phyloP scores from a whole-genome alignment of 139 green algal genomes.

The Chlamydomonas incerta region DNA sequence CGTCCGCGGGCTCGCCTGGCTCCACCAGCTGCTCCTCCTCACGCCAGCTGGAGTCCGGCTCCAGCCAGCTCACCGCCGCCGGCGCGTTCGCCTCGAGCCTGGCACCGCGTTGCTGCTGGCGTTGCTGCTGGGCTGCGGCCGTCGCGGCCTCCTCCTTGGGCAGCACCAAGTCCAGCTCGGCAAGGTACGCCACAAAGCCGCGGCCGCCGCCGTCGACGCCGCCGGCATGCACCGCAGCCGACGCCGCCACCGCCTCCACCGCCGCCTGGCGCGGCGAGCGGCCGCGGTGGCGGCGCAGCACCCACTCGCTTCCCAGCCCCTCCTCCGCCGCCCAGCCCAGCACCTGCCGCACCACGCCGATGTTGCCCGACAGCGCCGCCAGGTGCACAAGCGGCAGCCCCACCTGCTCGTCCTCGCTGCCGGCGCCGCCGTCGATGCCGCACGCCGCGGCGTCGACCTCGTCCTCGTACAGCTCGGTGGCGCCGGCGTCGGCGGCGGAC shows the following conservation, averaged over 20 bases:
- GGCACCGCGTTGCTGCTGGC: no score
- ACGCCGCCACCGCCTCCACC: background rate
- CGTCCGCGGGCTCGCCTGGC: no score
- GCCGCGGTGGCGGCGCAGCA: constrained; percentile 4
- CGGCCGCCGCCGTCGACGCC: background rate
- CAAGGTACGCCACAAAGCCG: background rate
- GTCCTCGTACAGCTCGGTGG: background rate
- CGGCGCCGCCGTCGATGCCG: background rate
- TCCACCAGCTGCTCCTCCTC: no score
- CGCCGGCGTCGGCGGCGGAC: background rate
- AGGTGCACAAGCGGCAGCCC: constrained; percentile 10
- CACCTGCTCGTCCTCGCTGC: background rate
- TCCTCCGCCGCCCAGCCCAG: constrained; percentile 7
- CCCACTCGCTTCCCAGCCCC: background rate
- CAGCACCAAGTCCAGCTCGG: constrained; percentile 1
- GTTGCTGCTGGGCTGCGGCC: background rate
- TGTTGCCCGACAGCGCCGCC: constrained; percentile 1
- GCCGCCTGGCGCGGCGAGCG: background rate
- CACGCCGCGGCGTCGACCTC: background rate
- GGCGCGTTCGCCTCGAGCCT: no score
- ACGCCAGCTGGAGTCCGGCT: no score
- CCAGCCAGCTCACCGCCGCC: no score
- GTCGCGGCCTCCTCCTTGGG: background rate
- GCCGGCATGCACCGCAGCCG: background rate
- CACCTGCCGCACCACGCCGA: background rate